These are phyloP conservation scores for Lipomyces kockii DNA, from an alignment of 805 yeast species.

Conservation along the genomic window DNA sequence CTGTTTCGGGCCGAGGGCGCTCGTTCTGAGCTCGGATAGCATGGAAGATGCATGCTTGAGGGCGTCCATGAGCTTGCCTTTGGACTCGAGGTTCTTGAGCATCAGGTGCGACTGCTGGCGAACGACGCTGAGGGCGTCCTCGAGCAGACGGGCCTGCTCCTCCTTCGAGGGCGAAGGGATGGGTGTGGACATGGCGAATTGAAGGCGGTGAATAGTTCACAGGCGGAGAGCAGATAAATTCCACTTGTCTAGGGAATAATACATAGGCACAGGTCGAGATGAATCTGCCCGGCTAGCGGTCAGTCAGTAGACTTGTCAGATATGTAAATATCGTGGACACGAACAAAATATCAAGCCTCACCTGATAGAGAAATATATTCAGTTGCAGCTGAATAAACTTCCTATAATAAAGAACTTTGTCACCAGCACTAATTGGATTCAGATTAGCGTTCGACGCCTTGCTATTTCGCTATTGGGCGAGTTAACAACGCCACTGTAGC, in stretches of 20 bases:
- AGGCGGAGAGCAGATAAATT: not conserved
- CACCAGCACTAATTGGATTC: not conserved
- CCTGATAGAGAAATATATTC: not conserved
- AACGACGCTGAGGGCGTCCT: constrained; percentile 57
- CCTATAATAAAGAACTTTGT: not conserved
- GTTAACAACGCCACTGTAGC: not conserved
- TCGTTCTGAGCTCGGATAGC: constrained; percentile 79
- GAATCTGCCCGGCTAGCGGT: not conserved
- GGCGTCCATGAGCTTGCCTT: constrained; percentile 80
- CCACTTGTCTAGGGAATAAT: not conserved
- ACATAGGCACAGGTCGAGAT: constrained; percentile 1
- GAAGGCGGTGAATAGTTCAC: not conserved
- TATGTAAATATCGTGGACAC: not conserved
- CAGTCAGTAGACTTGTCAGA: not conserved
- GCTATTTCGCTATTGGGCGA: not conserved
- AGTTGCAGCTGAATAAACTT: not conserved
- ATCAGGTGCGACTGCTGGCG: constrained; percentile 73
- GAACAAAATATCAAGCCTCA: not conserved
- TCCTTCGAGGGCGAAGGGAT: constrained; percentile 36
- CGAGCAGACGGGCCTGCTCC: constrained; percentile 45
- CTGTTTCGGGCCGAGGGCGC: constrained; percentile 79
- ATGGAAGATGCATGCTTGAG: constrained; percentile 83
- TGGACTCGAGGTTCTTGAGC: constrained; percentile 73
- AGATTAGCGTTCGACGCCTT: not conserved
- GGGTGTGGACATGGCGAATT: constrained; percentile 32